A percentile compares a stretch with the other conserved stretches of the same genome.
These are phyloP conservation scores for Lyophyllum shimeji DNA, from an alignment of 768 basidiomycete genomes.

Conservation along the genomic window DNA sequence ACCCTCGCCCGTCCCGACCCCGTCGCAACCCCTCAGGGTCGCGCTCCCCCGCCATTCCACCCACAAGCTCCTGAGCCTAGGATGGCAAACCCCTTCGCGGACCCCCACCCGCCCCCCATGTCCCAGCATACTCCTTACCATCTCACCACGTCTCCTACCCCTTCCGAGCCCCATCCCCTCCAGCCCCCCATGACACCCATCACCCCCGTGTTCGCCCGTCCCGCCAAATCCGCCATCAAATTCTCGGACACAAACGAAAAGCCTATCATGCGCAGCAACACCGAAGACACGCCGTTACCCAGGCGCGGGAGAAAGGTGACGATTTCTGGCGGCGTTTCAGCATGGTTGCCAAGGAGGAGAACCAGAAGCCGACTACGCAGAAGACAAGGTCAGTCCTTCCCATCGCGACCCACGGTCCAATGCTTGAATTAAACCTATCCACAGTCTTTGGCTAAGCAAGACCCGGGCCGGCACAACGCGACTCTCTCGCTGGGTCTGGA, in stretches of 20 bases:
- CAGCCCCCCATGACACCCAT: constrained; percentile 79
- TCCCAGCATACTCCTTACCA: constrained; percentile 4
- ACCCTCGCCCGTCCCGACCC: constrained; percentile 46
- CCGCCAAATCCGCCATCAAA: constrained; percentile 42
- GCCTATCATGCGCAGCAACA: constrained; percentile 66
- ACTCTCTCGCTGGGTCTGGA: constrained; percentile 68
- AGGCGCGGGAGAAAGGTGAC: constrained; percentile 73
- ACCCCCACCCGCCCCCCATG: neutral
- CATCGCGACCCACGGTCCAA: constrained; percentile 1
- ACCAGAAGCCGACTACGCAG: constrained; percentile 32
- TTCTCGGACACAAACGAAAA: constrained; percentile 42
- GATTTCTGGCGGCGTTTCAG: constrained; percentile 88
- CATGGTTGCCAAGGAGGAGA: constrained; percentile 75
- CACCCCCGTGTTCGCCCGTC: constrained; percentile 73
- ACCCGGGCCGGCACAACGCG: constrained; percentile 53
- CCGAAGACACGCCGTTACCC: constrained; percentile 68
- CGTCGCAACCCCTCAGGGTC: constrained; percentile 34
- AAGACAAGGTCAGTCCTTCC: constrained; percentile 44
- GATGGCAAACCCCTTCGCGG: constrained; percentile 17
- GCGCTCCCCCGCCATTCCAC: constrained; percentile 19
- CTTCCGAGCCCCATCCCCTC: constrained; percentile 60
- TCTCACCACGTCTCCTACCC: constrained; percentile 9
- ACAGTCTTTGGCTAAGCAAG: constrained; percentile 67
- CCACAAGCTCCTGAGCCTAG: constrained; percentile 14
- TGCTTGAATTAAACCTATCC: neutral